Percentiles rank a stretch among this genome's conserved stretches.
These are phyloP conservation scores for Gamarada debralockiae DNA, from an alignment of 495 filamentous ascomycete genomes.

Conservation along the genomic window DNA sequence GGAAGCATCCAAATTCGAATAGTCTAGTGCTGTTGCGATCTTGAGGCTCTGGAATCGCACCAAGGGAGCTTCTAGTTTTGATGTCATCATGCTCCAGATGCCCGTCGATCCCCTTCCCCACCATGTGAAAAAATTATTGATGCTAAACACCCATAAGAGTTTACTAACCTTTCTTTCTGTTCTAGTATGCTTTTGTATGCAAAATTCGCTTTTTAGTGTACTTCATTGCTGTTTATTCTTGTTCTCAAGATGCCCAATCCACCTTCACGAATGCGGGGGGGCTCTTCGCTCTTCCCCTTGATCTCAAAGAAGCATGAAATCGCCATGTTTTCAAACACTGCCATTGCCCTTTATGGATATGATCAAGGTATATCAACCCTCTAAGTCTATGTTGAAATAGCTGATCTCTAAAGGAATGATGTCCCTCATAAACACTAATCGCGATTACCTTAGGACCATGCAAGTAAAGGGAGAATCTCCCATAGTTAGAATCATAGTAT, in stretches of 20 bases:
- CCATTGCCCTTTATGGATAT: conserved; percentile 58
- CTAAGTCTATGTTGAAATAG: not conserved
- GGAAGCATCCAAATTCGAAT: too few species aligned
- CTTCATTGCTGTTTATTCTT: too few species aligned
- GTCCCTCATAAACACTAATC: conserved; percentile 56
- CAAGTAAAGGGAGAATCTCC: conserved; percentile 39
- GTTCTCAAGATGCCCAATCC: conserved; percentile 18
- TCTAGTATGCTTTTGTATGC: too few species aligned
- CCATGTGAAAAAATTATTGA: too few species aligned
- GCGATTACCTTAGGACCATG: conserved; percentile 52
- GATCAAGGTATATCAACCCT: conserved; percentile 31
- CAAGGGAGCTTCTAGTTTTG: too few species aligned
- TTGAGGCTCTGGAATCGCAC: too few species aligned
- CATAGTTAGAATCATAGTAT: conserved; percentile 52
- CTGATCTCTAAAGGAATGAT: conserved; percentile 43
- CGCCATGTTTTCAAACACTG: conserved; percentile 46
- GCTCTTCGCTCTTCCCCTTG: conserved; percentile 3
- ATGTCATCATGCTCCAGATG: too few species aligned
- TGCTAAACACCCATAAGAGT: too few species aligned
- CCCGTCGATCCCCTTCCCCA: too few species aligned
- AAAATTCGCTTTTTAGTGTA: too few species aligned
- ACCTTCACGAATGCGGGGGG: conserved; percentile 3
- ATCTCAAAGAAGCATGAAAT: conserved; percentile 39
- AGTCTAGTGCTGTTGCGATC: too few species aligned
- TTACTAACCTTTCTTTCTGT: too few species aligned